Evolutionary conservation across 2,329 filamentous ascomycete species (phyloP).

Genomic region (Rhynchosporium agropyri): DNA sequence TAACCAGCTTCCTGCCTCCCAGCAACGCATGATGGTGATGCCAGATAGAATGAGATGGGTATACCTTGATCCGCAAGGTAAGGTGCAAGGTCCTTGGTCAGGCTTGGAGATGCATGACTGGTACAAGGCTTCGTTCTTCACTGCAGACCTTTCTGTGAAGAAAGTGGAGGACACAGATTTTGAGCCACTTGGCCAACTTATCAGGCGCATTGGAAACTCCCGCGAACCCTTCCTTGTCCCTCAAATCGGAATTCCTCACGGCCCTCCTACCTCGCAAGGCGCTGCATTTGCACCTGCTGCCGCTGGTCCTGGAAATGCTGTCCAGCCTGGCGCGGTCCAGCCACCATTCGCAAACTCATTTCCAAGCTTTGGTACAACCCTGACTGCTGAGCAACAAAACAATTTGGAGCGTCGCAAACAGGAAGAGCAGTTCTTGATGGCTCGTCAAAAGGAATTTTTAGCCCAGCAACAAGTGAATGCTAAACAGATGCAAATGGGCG

Average conservation of each 20-base stretch:
- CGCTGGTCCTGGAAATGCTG: constrained; percentile 44
- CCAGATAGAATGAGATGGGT: constrained; percentile 99
- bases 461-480: constrained; percentile 82
- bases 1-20: constrained; percentile 67
- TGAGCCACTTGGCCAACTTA: constrained; percentile 91
- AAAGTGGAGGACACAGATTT: constrained; percentile 93
- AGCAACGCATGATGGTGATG: constrained; percentile 95
- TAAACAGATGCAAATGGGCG: constrained; percentile 69
- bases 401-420: constrained; percentile 95
- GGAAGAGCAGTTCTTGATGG: constrained; percentile 96
- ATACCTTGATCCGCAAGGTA: constrained; percentile 91
- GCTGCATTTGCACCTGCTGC: constrained; percentile 43
- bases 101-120: constrained; percentile 99
- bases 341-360: constrained; percentile 93
- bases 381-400: constrained; percentile 98
- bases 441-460: constrained; percentile 90
- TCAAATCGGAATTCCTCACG: constrained; percentile 93
- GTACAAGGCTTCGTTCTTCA: constrained; percentile 99
- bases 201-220: constrained; percentile 94
- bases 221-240: constrained; percentile 96
- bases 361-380: constrained; percentile 91
- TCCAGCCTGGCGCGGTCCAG: constrained; percentile 66
- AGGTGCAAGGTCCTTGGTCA: constrained; percentile 91
- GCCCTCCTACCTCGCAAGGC: constrained; percentile 60
- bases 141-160: constrained; percentile 89